Evolutionary conservation across 495 filamentous ascomycete genomes (phyloP).

Genomic region (Neurospora sp.): DNA sequence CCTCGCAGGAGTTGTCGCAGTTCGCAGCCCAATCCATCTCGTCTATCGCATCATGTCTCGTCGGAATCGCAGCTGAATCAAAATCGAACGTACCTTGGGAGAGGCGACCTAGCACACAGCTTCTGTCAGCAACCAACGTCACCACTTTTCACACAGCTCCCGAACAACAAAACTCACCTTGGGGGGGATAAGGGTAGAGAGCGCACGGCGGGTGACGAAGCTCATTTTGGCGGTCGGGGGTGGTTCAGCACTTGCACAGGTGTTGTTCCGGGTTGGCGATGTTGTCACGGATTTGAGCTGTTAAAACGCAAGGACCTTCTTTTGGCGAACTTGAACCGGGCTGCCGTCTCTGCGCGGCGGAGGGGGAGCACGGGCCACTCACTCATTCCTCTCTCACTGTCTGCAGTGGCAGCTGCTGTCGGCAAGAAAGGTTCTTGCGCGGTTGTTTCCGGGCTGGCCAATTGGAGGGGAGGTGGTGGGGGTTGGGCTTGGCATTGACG

Average conservation of each 20-base stretch:
- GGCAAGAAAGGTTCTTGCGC: constrained; percentile 24
- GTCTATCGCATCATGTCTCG: not conserved
- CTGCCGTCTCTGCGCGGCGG: constrained; percentile 1
- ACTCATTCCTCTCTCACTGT: not conserved
- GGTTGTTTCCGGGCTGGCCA: constrained; percentile 20
- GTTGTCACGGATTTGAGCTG: constrained; percentile 13
- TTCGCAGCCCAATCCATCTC: not conserved
- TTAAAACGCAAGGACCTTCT: constrained; percentile 5
- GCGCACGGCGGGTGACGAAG: constrained; percentile 73
- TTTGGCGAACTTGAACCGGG: not conserved
- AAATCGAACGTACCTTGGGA: constrained; percentile 64
- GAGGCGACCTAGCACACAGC: constrained; percentile 54
- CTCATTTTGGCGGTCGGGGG: constrained; percentile 62
- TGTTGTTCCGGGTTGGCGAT: constrained; percentile 8
- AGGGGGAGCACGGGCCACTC: constrained; percentile 4
- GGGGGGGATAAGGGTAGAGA: constrained; percentile 96
- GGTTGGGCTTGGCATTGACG: constrained; percentile 1
- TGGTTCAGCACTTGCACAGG: constrained; percentile 12
- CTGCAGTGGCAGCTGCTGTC: not conserved
- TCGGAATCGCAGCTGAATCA: not conserved
- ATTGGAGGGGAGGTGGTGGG: constrained; percentile 8
- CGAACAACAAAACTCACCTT: constrained; percentile 55
- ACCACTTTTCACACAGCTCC: not conserved
- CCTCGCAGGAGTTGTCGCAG: not conserved
- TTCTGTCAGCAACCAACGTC: constrained; percentile 19